phyloP scores from a whole-genome alignment of 148 eudicot species.

The Cornus controversa region DNA sequence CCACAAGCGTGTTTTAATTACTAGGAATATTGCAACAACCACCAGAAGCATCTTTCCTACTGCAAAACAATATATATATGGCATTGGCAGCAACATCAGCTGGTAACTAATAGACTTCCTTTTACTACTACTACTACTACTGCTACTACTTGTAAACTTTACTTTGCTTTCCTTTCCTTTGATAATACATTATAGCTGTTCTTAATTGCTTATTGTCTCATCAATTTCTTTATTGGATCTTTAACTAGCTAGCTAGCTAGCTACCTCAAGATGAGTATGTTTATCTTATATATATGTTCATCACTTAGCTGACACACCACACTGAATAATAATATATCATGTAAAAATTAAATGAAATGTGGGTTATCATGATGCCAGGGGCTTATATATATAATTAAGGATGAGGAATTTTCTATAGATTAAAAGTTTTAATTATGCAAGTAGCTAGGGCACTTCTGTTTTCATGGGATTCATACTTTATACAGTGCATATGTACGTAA shows the following conservation, averaged over 20 bases:
- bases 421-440: no score
- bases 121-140: no score
- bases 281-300: not conserved
- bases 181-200: not conserved
- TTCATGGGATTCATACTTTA: not conserved
- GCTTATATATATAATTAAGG: no score
- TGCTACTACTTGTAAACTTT: not conserved
- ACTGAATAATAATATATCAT: no score
- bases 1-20: slow-evolving; percentile 11
- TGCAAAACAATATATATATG: not conserved
- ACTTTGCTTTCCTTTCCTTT: no score
- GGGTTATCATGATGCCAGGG: not conserved
- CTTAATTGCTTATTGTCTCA: not conserved
- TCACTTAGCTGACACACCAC: no score
- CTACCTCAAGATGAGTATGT: not conserved
- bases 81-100: not conserved
- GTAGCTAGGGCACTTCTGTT: not conserved
- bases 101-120: slow-evolving; percentile 5
- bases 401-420: no score
- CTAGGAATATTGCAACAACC: slow-evolving; percentile 1
- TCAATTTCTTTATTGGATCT: not conserved
- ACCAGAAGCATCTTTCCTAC: not conserved
- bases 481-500: not conserved
- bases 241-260: not conserved
- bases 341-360: no score